Conservation (phyloP, 2,329 filamentous ascomycete genomes). For the Penicillium thymicola region DNA sequence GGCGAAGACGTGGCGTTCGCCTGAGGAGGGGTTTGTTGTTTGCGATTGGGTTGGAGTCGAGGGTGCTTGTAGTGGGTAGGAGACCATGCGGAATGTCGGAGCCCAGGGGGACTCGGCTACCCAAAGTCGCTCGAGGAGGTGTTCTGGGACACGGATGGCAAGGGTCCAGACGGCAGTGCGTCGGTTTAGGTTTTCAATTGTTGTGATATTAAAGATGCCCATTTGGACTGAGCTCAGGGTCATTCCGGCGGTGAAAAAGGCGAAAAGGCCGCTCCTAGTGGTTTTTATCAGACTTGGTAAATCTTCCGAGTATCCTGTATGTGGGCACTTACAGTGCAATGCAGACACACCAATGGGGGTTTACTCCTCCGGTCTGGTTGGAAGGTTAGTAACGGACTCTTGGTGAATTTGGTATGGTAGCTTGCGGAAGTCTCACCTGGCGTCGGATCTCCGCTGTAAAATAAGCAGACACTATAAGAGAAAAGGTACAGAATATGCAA, state of each 20-base stretch:
- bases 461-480: constrained; percentile 62
- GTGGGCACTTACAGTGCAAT: constrained; percentile 56
- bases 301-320: neutral
- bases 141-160: constrained; percentile 66
- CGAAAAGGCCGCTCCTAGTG: constrained; percentile 63
- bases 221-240: constrained; percentile 67
- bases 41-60: constrained; percentile 17
- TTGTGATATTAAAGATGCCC: constrained; percentile 71
- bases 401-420: neutral
- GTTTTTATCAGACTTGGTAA: constrained; percentile 13
- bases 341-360: constrained; percentile 63
- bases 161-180: constrained; percentile 65
- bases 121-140: constrained; percentile 34
- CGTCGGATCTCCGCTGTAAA: constrained; percentile 57
- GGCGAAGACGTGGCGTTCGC: constrained; percentile 67
- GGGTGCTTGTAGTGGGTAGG: constrained; percentile 38
- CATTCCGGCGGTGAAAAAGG: constrained; percentile 79
- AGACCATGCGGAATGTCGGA: constrained; percentile 39
- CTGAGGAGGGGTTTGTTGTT: constrained; percentile 37
- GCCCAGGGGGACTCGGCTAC: constrained; percentile 35
- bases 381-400: constrained; percentile 13
- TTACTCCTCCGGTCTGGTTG: constrained; percentile 37
- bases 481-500: constrained; percentile 62
- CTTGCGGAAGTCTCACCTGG: constrained; percentile 36
- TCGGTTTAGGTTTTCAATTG: constrained; percentile 71